A percentile compares a stretch with the other conserved stretches of the same genome.
These are phyloP conservation scores for Plasmodium vivax DNA, from an alignment of 169 alveolate species.

Conservation along the genomic window DNA sequence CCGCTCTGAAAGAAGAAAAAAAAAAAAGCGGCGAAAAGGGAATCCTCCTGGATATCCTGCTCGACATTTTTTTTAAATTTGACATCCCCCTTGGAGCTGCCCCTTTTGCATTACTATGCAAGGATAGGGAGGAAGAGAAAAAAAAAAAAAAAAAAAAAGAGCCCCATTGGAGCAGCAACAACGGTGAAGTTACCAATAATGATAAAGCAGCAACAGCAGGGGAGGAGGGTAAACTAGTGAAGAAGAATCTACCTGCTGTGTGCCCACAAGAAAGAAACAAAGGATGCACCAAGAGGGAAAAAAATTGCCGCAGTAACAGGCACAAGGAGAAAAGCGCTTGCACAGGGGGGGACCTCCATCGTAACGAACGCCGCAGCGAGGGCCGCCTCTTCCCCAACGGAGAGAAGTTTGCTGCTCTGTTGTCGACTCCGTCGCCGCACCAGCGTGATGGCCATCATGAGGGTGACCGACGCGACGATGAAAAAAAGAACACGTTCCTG, in stretches of 20 bases:
- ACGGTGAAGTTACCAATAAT: background rate
- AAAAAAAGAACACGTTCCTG: background rate
- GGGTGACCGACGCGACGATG: background rate
- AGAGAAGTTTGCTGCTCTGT: background rate
- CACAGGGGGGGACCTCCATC: background rate
- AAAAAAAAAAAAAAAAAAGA: background rate
- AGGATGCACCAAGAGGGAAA: background rate
- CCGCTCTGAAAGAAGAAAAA: background rate
- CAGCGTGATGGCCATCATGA: background rate
- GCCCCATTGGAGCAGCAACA: background rate
- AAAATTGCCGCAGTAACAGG: background rate
- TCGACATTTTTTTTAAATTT: background rate
- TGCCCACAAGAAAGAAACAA: background rate
- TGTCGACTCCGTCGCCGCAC: background rate
- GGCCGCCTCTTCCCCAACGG: background rate
- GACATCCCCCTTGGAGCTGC: background rate
- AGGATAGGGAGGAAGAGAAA: background rate
- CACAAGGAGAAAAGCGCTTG: background rate
- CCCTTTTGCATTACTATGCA: background rate
- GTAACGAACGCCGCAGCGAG: background rate
- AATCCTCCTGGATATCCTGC: background rate
- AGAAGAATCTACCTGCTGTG: background rate
- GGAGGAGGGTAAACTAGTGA: background rate
- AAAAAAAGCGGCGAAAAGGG: background rate
- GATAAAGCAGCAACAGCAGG: background rate